These are phyloP conservation scores for Spinellus fusiger DNA, from an alignment of 192 early-diverging fungal species.

Conservation along the genomic window DNA sequence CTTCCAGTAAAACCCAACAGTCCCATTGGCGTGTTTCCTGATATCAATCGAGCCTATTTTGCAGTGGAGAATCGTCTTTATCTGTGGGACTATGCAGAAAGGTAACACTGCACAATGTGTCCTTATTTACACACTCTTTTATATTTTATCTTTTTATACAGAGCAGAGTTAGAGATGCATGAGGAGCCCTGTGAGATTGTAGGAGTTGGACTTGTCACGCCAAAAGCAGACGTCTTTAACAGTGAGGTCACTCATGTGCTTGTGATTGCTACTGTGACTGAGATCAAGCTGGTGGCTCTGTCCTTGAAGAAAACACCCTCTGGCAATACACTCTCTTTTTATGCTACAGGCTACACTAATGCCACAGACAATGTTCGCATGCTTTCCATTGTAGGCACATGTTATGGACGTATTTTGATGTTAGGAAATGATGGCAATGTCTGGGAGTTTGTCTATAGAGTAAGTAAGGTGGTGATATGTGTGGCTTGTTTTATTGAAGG, in stretches of 20 bases:
- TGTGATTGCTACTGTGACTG: slow-evolving; percentile 79
- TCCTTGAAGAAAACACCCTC: slow-evolving; percentile 32
- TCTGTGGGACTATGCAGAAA: slow-evolving; percentile 87
- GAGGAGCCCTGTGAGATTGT: slow-evolving; percentile 89
- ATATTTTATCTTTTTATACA: slow-evolving; percentile 15
- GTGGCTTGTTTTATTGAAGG: background rate
- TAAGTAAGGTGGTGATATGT: slow-evolving; percentile 8
- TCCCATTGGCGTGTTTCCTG: slow-evolving; percentile 89
- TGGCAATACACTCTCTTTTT: slow-evolving; percentile 58
- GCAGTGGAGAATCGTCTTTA: slow-evolving; percentile 85
- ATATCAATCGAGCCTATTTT: slow-evolving; percentile 88
- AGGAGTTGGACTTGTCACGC: slow-evolving; percentile 74
- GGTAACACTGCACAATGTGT: slow-evolving; percentile 24
- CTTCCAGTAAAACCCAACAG: slow-evolving; percentile 52
- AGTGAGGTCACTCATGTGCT: slow-evolving; percentile 78
- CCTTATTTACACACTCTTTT: background rate
- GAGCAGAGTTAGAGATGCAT: slow-evolving; percentile 58
- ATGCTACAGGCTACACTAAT: slow-evolving; percentile 72
- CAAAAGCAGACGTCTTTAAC: slow-evolving; percentile 73
- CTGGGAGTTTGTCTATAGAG: slow-evolving; percentile 85
- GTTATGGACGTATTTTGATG: slow-evolving; percentile 85
- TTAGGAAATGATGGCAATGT: slow-evolving; percentile 79
- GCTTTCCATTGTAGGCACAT: slow-evolving; percentile 70
- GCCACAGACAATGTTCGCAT: slow-evolving; percentile 79
- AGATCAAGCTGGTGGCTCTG: slow-evolving; percentile 78